phyloP scores from a whole-genome alignment of 257 asterid species.

The Galeopsis tetrahit region DNA sequence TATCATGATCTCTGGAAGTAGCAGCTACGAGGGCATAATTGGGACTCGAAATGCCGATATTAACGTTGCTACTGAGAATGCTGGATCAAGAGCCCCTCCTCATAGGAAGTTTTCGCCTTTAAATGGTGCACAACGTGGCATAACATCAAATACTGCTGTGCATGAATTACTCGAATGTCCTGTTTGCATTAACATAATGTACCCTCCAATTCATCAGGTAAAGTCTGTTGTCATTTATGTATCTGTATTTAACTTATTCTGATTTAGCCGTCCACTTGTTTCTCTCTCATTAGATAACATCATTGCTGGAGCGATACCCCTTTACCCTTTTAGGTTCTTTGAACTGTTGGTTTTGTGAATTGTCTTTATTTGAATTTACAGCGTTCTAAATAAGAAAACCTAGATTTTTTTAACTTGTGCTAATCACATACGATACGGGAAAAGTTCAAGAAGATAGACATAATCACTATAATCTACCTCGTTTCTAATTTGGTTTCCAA shows the following conservation, averaged over 20 bases:
- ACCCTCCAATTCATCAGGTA: slow-evolving; percentile 90
- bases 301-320: slow-evolving; percentile 8
- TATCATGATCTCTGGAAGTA: slow-evolving; percentile 68
- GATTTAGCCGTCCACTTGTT: slow-evolving; percentile 15
- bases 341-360: background rate
- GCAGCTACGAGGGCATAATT: slow-evolving; percentile 44
- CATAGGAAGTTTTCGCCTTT: slow-evolving; percentile 46
- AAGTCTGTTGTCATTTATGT: slow-evolving; percentile 28
- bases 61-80: slow-evolving; percentile 53
- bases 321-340: slow-evolving; percentile 23
- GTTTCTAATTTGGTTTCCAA: background rate
- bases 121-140: slow-evolving; percentile 48
- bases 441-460: background rate
- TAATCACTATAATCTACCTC: background rate
- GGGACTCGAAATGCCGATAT: slow-evolving; percentile 50
- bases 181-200: slow-evolving; percentile 66
- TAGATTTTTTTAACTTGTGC: slow-evolving; percentile 6
- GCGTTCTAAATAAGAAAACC: background rate
- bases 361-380: slow-evolving; percentile 4
- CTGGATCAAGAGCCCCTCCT: slow-evolving; percentile 51
- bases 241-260: slow-evolving; percentile 13
- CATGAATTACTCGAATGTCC: slow-evolving; percentile 86
- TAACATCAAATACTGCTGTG: slow-evolving; percentile 59
- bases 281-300: background rate
- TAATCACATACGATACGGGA: background rate